Conservation (phyloP, 148 eudicot species). For the Camellia granthamiana region DNA sequence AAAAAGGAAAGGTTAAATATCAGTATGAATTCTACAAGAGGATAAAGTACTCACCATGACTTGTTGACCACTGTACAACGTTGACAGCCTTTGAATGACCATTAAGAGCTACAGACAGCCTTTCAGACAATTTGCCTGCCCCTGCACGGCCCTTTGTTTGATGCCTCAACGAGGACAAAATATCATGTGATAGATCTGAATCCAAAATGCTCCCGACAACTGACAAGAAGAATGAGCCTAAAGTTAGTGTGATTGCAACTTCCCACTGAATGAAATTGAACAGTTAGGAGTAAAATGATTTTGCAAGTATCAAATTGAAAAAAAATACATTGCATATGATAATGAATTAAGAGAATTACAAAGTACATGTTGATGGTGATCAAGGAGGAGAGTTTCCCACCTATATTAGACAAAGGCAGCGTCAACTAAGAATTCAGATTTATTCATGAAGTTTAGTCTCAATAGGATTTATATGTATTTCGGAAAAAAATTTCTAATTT, state of each 20-base stretch:
- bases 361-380: neutral
- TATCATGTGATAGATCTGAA: slow-evolving; percentile 49
- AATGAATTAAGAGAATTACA: neutral
- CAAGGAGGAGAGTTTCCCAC: neutral
- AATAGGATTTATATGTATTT: neutral
- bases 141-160: slow-evolving; percentile 20
- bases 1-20: neutral
- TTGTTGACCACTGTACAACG: slow-evolving; percentile 63
- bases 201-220: slow-evolving; percentile 64
- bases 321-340: neutral
- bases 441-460: neutral
- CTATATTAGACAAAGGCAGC: neutral
- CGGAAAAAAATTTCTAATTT: too few species aligned
- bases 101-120: slow-evolving; percentile 41
- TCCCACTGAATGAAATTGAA: neutral
- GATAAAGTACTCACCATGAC: slow-evolving; percentile 53
- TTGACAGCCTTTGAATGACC: slow-evolving; percentile 73
- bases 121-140: slow-evolving; percentile 31
- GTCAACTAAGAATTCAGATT: neutral
- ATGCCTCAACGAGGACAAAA: slow-evolving; percentile 48
- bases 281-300: neutral
- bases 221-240: slow-evolving; percentile 21
- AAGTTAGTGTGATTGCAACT: neutral
- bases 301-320: neutral
- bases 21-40: neutral